Evolutionary conservation across 2,329 filamentous ascomycete species (phyloP).

Genomic region (Sclerotinia nivalis): DNA sequence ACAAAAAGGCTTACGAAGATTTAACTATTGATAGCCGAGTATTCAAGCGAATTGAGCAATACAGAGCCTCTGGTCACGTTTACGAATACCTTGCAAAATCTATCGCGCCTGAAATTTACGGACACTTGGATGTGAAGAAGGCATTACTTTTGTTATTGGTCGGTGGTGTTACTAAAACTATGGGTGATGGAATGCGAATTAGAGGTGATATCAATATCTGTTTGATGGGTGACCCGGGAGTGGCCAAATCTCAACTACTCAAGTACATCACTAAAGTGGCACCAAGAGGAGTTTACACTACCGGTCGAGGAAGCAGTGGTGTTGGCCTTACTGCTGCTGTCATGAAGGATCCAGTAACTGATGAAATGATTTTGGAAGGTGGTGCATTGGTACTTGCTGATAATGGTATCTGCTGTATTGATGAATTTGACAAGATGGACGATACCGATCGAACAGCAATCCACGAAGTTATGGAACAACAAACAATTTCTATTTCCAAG

Average conservation of each 20-base stretch:
- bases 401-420: constrained; percentile 81
- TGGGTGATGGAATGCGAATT: constrained; percentile 98
- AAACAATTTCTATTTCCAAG: constrained; percentile 82
- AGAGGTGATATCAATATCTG: constrained; percentile 99
- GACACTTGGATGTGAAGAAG: constrained; percentile 97
- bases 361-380: constrained; percentile 77
- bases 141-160: constrained; percentile 93
- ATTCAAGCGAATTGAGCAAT: constrained; percentile 80
- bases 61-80: constrained; percentile 82
- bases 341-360: constrained; percentile 76
- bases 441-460: constrained; percentile 76
- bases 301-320: constrained; percentile 77
- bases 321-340: constrained; percentile 81
- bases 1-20: constrained; percentile 97
- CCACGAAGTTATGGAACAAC: constrained; percentile 87
- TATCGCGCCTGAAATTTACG: constrained; percentile 96
- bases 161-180: constrained; percentile 92
- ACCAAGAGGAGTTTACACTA: constrained; percentile 81
- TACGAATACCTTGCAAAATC: constrained; percentile 96
- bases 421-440: constrained; percentile 86
- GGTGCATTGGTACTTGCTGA: constrained; percentile 78
- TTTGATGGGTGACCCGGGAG: constrained; percentile 98
- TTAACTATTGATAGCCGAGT: constrained; percentile 80
- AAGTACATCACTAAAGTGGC: constrained; percentile 99
- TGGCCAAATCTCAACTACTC: constrained; percentile 96